Evolutionary conservation across 176 grass and related monocot genomes (phyloP), one percentile per base, ranked within the genome.

Genomic region (Oryza longistaminata): DNA sequence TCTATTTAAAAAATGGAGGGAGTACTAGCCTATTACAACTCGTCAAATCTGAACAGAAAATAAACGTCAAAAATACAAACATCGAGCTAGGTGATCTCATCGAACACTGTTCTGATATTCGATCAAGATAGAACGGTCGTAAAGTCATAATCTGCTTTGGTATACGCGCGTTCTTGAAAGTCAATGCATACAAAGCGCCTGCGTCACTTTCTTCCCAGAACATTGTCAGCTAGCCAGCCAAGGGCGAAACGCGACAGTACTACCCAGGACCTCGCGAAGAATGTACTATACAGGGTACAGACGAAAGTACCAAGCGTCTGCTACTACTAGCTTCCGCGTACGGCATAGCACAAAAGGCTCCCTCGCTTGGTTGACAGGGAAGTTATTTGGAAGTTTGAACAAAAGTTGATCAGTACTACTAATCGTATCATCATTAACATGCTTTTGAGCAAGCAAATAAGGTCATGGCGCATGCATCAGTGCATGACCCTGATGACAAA

Each of bases 161-260:
- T 73, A 77, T 33, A 1, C 22, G 31, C 13, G 66, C 43, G 31
- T 24, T 53, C 17, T 3, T 33, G 11, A 14, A 74, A 31, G 68
- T 73, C 60, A 83, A 58, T 58, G 2, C 49, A 64, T 15, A 15
- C 16, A 75, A 70, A 43, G 29, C 22, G 66, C 37, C 0, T 8
- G 11, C 39, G 52, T 8, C 37, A 17, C 46, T 64, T 70, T 26
- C 81, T 45, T 33, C 34, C 14, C 43, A 15, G 16, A 53, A 27
- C 69, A 53, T 14, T n/a, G 61, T 53, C 55, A 7, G 39, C 35
- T 40, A 26, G 42, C 52, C 14, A 66, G 9, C 10, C 50, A 80
- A 25, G 66, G 39, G 27, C 29, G 26, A 70, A 85, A 76, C 39
- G 71, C 65, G 66, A 85, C 71, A 17, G 15, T 17, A 76, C 19